phyloP scores from a whole-genome alignment of 345 rosid species.

The Dovyalis caffra region DNA sequence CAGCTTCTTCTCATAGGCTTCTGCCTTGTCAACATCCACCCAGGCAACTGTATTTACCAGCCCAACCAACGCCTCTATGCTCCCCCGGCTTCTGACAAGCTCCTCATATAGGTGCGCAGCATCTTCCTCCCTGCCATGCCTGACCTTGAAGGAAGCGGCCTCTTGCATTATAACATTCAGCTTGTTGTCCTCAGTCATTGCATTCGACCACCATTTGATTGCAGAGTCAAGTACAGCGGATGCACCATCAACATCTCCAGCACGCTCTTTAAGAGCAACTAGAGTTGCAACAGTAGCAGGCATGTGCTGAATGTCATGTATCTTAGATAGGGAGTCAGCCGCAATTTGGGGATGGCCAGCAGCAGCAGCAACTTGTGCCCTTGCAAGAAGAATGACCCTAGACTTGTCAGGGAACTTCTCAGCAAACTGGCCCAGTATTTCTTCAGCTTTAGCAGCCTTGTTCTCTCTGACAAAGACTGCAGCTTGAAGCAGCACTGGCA shows the following conservation, averaged over 20 bases:
- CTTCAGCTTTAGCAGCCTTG: constrained; percentile 86
- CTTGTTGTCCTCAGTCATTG: constrained; percentile 78
- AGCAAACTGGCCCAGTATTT: constrained; percentile 60
- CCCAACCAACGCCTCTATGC: constrained; percentile 77
- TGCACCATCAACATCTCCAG: constrained; percentile 85
- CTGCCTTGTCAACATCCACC: constrained; percentile 83
- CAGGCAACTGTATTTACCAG: constrained; percentile 83
- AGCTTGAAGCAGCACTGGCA: constrained; percentile 79
- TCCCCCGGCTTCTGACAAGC: constrained; percentile 66
- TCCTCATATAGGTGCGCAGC: constrained; percentile 81
- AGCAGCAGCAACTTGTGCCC: constrained; percentile 90
- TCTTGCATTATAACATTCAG: constrained; percentile 73
- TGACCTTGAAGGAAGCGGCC: constrained; percentile 92
- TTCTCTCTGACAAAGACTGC: constrained; percentile 86
- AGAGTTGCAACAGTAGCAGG: constrained; percentile 94
- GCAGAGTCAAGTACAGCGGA: constrained; percentile 72
- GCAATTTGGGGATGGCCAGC: constrained; percentile 81
- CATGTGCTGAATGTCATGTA: constrained; percentile 80
- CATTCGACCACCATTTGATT: constrained; percentile 81
- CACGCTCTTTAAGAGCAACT: constrained; percentile 85
- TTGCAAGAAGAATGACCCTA: constrained; percentile 64
- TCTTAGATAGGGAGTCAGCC: constrained; percentile 72
- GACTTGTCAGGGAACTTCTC: constrained; percentile 73
- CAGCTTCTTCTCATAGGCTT: constrained; percentile 72
- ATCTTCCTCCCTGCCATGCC: constrained; percentile 79